Evolutionary conservation across 2,329 filamentous ascomycete genomes (phyloP).

Genomic region (Amesomyces nigricolor): DNA sequence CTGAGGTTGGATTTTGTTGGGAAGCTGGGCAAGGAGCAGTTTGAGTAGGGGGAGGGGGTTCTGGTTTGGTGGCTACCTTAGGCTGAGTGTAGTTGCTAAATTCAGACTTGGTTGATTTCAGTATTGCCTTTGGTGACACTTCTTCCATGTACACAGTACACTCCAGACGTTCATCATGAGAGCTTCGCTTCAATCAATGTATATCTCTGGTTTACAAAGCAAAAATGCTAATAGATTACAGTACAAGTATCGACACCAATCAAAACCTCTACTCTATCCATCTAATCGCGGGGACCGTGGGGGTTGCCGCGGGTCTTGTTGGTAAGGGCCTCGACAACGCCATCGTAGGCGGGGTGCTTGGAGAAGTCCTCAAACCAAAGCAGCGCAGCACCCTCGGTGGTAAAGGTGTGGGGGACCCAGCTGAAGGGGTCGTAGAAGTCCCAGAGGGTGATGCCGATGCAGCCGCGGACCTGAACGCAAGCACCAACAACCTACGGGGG

Average conservation of each 20-base stretch:
- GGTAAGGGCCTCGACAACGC: slow-evolving; percentile 22
- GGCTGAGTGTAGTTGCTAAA: too few relatives aligned
- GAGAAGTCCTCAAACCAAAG: slow-evolving; percentile 34
- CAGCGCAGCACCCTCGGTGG: slow-evolving; percentile 33
- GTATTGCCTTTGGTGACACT: too few relatives aligned
- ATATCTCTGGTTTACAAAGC: too few relatives aligned
- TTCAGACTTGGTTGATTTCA: too few relatives aligned
- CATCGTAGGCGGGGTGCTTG: slow-evolving; percentile 25
- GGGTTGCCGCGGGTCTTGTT: slow-evolving; percentile 18
- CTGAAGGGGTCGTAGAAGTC: slow-evolving; percentile 39
- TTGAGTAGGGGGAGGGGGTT: not conserved
- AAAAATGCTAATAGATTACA: not conserved
- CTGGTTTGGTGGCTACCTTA: too few relatives aligned
- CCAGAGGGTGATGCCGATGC: slow-evolving; percentile 41
- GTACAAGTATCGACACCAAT: not conserved
- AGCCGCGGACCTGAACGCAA: slow-evolving; percentile 33
- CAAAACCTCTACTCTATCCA: not conserved
- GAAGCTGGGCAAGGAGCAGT: not conserved
- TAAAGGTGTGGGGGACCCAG: slow-evolving; percentile 36
- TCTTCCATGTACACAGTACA: too few relatives aligned
- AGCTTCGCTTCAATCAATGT: too few relatives aligned
- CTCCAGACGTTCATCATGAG: too few relatives aligned
- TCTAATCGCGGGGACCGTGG: slow-evolving; percentile 1
- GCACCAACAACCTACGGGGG: slow-evolving; percentile 25
- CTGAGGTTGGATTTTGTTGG: not conserved